Evolutionary conservation across 257 asterid genomes (phyloP), one percentile per base, ranked within the genome.

Genomic region (Echium plantagineum): DNA sequence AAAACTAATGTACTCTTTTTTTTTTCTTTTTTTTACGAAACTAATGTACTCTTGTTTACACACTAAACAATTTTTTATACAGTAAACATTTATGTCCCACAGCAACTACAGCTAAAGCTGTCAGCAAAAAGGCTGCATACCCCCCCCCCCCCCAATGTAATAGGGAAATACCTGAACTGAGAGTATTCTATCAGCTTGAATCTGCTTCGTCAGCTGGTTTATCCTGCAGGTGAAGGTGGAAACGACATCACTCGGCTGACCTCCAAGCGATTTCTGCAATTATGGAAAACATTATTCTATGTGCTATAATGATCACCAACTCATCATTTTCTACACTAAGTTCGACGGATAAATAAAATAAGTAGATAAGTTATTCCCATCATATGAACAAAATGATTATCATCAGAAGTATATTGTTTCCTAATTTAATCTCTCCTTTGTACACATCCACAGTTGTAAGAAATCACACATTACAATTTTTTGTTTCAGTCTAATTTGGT

Each of bases 131-230:
- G 2, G 26, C 26, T 24, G 26, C 26, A 24, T 24, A 24, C 26
- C 26, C 26, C 26, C 26, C 26, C 26, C 26, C 26, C 16, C 10
- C 17, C 12, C n/a, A 5, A 16, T 48, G 19, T 26, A 42, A 64
- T 22, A 67, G 5, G 47, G 31, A 59, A 60, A 66, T 78, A 88
- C 96, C 73, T 71, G 66, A 68, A 88, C 69, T 8, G 83, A 73
- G 66, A 60, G 71, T 66, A 57, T 72, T 80, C 95, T 83, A 48
- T 80, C 90, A 9, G 71, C 66, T 59, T 80, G 84, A 72, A 88
- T 85, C 74, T 83, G 78, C 85, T 61, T 78, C 72, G 72, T 83
- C 67, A 85, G 75, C 74, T 77, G 85, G 59, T 78, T 64, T 42
- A 88, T 69, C 74, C 77, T 79, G 47, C 19, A 30, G 52, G 52